Conservation (phyloP, 1,284 basidiomycete genomes). For the Sphaerobolus stellatus region DNA sequence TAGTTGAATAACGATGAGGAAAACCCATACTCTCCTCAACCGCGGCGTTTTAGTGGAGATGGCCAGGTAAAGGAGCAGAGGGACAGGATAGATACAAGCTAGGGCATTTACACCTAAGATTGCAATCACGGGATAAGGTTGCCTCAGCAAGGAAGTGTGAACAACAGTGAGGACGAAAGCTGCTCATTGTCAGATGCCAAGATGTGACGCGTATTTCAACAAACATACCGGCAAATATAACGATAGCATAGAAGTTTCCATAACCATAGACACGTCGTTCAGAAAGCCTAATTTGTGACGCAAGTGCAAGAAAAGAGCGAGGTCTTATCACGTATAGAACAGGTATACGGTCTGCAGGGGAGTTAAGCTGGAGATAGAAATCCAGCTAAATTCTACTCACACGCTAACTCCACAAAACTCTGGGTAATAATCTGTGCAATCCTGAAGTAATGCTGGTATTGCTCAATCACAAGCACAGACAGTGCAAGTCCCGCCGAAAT, state of each 20-base stretch:
- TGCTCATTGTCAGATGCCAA: background rate
- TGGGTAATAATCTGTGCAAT: slow-evolving; percentile 2
- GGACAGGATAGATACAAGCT: slow-evolving; percentile 9
- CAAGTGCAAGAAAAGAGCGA: background rate
- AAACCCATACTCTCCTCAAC: slow-evolving; percentile 7
- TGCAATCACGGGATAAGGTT: too few relatives aligned
- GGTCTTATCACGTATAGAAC: slow-evolving; percentile 6
- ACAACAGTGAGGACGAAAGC: slow-evolving; percentile 9
- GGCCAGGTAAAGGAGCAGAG: slow-evolving; percentile 1
- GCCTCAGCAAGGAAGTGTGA: background rate
- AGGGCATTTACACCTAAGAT: too few relatives aligned
- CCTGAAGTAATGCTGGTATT: background rate
- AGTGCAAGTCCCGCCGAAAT: slow-evolving; percentile 1
- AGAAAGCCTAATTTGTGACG: slow-evolving; percentile 1
- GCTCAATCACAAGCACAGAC: background rate
- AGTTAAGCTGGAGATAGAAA: background rate
- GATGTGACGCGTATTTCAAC: background rate
- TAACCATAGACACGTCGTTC: background rate
- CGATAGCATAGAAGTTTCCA: background rate
- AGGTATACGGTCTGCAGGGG: slow-evolving; percentile 1
- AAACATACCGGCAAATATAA: slow-evolving; percentile 2
- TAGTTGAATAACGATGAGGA: slow-evolving; percentile 5
- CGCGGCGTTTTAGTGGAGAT: slow-evolving; percentile 1
- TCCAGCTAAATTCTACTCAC: background rate
- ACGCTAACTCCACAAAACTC: slow-evolving; percentile 6